Evolutionary conservation across 352 stramenopile species (phyloP).

Genomic region (Globisporangium echinulatum): DNA sequence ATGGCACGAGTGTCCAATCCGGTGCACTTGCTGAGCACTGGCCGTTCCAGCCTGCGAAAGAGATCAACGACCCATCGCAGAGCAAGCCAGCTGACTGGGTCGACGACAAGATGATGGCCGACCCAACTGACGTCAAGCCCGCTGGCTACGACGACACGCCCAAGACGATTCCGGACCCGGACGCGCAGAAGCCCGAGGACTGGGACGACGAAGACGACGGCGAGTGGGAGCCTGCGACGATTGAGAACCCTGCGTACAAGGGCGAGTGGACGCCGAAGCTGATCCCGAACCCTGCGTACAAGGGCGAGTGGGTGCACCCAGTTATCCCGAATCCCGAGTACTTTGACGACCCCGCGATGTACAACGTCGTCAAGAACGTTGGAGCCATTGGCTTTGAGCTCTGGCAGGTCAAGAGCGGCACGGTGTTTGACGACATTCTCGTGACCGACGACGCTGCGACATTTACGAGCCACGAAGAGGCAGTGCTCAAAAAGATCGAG

Average conservation of each 20-base stretch:
- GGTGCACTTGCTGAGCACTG: constrained; percentile 86
- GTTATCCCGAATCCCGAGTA: constrained; percentile 97
- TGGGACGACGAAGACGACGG: constrained; percentile 94
- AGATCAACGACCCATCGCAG: constrained; percentile 92
- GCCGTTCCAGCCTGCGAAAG: constrained; percentile 81
- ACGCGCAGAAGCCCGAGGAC: constrained; percentile 83
- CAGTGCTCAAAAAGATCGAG: constrained; percentile 88
- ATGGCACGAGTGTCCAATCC: constrained; percentile 74
- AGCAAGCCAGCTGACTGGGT: constrained; percentile 91
- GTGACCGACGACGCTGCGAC: constrained; percentile 96
- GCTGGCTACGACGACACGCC: constrained; percentile 89
- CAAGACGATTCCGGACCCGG: constrained; percentile 72
- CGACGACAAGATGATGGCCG: constrained; percentile 83
- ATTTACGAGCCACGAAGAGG: constrained; percentile 95
- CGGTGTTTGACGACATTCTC: constrained; percentile 99
- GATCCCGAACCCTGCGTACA: constrained; percentile 90
- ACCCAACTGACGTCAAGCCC: constrained; percentile 84
- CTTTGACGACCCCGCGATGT: constrained; percentile 91
- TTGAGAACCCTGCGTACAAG: constrained; percentile 91
- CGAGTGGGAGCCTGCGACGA: constrained; percentile 84
- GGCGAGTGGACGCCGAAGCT: constrained; percentile 85
- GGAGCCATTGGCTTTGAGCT: constrained; percentile 98
- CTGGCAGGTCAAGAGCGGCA: constrained; percentile 98
- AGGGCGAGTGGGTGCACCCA: constrained; percentile 96
- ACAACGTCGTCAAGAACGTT: constrained; percentile 94